Base-by-base conservation (phyloP, 2,329 filamentous ascomycete species). In the Xylaria sp. region DNA sequence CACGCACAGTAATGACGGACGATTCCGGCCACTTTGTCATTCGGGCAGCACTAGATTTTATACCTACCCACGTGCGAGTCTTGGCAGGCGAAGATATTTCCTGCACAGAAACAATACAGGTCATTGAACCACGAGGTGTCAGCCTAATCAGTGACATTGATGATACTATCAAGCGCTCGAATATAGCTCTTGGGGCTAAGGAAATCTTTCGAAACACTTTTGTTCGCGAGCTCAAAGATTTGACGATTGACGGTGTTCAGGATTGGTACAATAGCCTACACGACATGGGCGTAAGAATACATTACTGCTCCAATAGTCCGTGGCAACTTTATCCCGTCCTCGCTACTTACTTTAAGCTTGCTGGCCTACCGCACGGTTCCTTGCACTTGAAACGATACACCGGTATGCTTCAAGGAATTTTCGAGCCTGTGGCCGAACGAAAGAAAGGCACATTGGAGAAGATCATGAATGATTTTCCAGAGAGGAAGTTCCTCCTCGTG, bases 241-340 rank as follows among this genome's bases (percentile, higher is more conserved):
- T 98, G 54, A 93, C 90, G 0, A 90, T 99, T 25, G 91, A 94
- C 18, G 96, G 96, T 1, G 94, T 98, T 23, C 88, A 85, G 66
- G 93, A 97, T 70, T 98, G 96, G 95, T 99, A 98, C 78, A 89
- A 85, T 42, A 85, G 85, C 23, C 86, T 99, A 81, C 87, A 92
- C 47, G 85, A 90, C 23, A 89, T 95, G 82, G 94, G 94, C 21
- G 95, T 98, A 27, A 89, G 90, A 74, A 87, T 99, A 61, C 97
- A 99, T 78, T 99, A 99, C 79, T 97, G 97, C 72, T 99, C 96
- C n/a, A 99, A 99, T 80, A 97, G 95, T 60, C 96, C 96, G 0
- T 99, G 97, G 97, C 97, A 99, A 79, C 86, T 99, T 6, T 99
- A 93, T 75, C 96, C 96, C 0, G 89, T 98, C 2, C 83, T 99